Conservation (phyloP, 805 yeast species). For the Geotrichum ghanense region DNA sequence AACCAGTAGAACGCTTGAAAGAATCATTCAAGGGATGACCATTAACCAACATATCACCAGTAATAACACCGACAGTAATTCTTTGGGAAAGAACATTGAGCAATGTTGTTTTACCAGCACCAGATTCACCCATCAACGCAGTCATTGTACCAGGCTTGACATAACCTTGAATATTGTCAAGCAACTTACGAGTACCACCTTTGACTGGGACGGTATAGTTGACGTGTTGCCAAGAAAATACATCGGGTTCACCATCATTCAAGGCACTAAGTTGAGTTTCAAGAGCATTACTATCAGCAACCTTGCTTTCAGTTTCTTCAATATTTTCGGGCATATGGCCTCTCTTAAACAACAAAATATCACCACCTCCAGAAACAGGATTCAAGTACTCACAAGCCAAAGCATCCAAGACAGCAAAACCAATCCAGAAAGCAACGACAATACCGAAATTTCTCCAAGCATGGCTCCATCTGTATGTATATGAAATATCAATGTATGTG, state of each 20-base stretch:
- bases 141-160: slow-evolving; percentile 74
- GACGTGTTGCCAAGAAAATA: slow-evolving; percentile 54
- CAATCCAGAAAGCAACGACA: slow-evolving; percentile 38
- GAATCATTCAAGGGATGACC: slow-evolving; percentile 52
- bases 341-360: slow-evolving; percentile 22
- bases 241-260: slow-evolving; percentile 29
- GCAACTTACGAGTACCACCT: slow-evolving; percentile 28
- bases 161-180: slow-evolving; percentile 52
- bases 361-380: slow-evolving; percentile 24
- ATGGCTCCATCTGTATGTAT: slow-evolving; percentile 42
- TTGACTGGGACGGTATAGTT: slow-evolving; percentile 40
- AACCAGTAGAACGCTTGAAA: slow-evolving; percentile 69
- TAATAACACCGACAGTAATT: slow-evolving; percentile 55
- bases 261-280: slow-evolving; percentile 13
- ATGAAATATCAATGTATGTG: slow-evolving; percentile 38
- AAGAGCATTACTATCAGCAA: slow-evolving; percentile 20
- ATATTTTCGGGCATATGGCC: slow-evolving; percentile 26
- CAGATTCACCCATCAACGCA: slow-evolving; percentile 78
- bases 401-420: slow-evolving; percentile 24
- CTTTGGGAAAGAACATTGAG: slow-evolving; percentile 64
- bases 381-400: slow-evolving; percentile 25
- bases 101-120: slow-evolving; percentile 78
- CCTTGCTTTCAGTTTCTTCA: slow-evolving; percentile 15
- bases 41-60: slow-evolving; percentile 64
- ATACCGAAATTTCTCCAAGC: slow-evolving; percentile 78